These are phyloP conservation scores for Tricholoma terreum DNA, from an alignment of 768 basidiomycete species.

Conservation along the genomic window DNA sequence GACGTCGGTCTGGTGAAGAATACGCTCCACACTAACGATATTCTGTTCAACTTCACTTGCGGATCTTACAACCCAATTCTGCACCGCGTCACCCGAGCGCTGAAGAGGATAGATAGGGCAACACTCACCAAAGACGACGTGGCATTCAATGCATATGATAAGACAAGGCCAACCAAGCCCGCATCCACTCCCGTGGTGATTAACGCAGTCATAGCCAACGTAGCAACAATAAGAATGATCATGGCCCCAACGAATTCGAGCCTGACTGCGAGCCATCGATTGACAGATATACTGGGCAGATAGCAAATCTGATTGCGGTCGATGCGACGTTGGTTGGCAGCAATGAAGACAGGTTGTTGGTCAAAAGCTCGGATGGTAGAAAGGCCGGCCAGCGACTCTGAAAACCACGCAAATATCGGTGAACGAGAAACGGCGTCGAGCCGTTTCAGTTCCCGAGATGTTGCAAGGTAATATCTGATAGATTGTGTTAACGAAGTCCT, in stretches of 20 bases:
- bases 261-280: constrained; percentile 82
- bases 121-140: constrained; percentile 71
- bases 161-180: constrained; percentile 80
- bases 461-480: constrained; percentile 78
- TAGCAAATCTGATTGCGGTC: constrained; percentile 86
- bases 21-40: constrained; percentile 86
- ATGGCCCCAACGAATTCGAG: constrained; percentile 81
- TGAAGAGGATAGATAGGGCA: background rate
- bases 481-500: background rate
- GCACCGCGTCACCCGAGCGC: constrained; percentile 3
- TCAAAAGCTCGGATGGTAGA: constrained; percentile 82
- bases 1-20: constrained; percentile 77
- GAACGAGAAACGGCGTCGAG: constrained; percentile 86
- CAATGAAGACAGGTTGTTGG: constrained; percentile 65
- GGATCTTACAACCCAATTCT: constrained; percentile 65
- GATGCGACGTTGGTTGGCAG: constrained; percentile 67
- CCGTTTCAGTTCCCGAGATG: constrained; percentile 84
- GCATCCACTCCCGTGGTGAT: constrained; percentile 78
- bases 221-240: constrained; percentile 72
- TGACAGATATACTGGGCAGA: constrained; percentile 67
- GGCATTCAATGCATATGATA: constrained; percentile 82
- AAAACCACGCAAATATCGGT: constrained; percentile 90
- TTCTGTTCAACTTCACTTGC: constrained; percentile 90
- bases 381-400: constrained; percentile 70
- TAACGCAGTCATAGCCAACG: constrained; percentile 67